phyloP scores from a whole-genome alignment of 1,284 basidiomycete genomes.

The Apiotrichum montevideense region DNA sequence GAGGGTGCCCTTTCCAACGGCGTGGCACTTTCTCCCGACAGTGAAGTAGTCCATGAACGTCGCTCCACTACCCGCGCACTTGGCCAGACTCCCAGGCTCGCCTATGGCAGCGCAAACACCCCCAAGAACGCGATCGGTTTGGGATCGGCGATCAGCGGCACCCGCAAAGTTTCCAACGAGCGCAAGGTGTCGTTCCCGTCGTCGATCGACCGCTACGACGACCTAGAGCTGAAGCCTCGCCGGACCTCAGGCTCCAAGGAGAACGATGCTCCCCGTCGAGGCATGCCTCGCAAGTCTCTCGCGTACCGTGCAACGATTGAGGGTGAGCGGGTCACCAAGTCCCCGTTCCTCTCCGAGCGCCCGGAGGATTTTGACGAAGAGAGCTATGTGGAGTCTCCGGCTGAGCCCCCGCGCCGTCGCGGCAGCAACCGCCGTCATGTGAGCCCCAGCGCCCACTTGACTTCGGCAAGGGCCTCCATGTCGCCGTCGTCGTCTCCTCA shows the following conservation, averaged over 20 bases:
- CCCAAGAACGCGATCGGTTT: slow-evolving; percentile 39
- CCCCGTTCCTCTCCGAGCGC: slow-evolving; percentile 59
- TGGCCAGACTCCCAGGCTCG: slow-evolving; percentile 29
- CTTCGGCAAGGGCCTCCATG: slow-evolving; percentile 15
- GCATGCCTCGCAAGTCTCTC: slow-evolving; percentile 56
- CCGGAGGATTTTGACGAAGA: slow-evolving; percentile 1
- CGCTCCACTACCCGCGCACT: slow-evolving; percentile 21
- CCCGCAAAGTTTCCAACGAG: slow-evolving; percentile 32
- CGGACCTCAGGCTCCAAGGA: neutral
- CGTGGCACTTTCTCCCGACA: slow-evolving; percentile 17
- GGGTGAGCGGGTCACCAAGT: slow-evolving; percentile 73
- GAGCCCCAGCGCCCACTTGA: slow-evolving; percentile 20
- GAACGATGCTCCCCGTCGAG: neutral
- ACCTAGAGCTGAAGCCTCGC: slow-evolving; percentile 17
- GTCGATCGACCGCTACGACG: slow-evolving; percentile 14
- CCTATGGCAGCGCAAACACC: slow-evolving; percentile 31
- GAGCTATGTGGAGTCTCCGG: slow-evolving; percentile 13
- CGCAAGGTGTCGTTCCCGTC: slow-evolving; percentile 26
- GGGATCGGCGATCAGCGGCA: slow-evolving; percentile 25
- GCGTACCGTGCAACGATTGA: slow-evolving; percentile 66
- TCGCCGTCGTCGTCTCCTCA: slow-evolving; percentile 37
- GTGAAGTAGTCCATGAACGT: slow-evolving; percentile 37
- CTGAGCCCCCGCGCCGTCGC: slow-evolving; percentile 33
- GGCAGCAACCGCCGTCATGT: slow-evolving; percentile 22
- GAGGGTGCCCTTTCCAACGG: slow-evolving; percentile 22